These are phyloP conservation scores for Dujonia santamariae DNA, from an alignment of 1,139 yeast genomes.

Conservation along the genomic window DNA sequence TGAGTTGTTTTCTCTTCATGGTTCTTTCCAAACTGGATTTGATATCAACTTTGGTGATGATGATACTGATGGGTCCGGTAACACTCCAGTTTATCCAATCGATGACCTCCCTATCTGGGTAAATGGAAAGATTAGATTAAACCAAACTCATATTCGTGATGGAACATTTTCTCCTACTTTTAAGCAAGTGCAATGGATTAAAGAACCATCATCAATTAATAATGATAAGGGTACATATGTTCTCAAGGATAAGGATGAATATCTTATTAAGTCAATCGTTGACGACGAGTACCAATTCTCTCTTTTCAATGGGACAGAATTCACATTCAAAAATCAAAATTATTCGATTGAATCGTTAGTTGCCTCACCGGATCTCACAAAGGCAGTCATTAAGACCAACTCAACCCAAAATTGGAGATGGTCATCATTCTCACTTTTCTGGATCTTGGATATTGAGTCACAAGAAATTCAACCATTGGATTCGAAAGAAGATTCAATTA, in stretches of 20 bases:
- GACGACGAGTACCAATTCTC: slow-evolving; percentile 44
- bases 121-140: slow-evolving; percentile 27
- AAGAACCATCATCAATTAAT: slow-evolving; percentile 39
- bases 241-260: slow-evolving; percentile 30
- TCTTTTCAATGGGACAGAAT: slow-evolving; percentile 48
- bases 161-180: slow-evolving; percentile 48
- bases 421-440: slow-evolving; percentile 64
- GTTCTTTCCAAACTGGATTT: neutral
- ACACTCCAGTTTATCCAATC: slow-evolving; percentile 10
- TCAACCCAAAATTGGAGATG: slow-evolving; percentile 67
- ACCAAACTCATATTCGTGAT: slow-evolving; percentile 38
- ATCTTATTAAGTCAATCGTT: slow-evolving; percentile 46
- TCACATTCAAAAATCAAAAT: slow-evolving; percentile 34
- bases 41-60: neutral
- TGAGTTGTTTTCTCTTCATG: neutral
- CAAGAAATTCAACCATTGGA: slow-evolving; percentile 26
- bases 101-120: slow-evolving; percentile 1
- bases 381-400: slow-evolving; percentile 56
- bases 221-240: slow-evolving; percentile 58
- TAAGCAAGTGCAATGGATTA: slow-evolving; percentile 66
- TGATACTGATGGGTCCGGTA: slow-evolving; percentile 1
- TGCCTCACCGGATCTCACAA: slow-evolving; percentile 63
- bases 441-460: slow-evolving; percentile 41
- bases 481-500: slow-evolving; percentile 14
- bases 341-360: slow-evolving; percentile 50